Evolutionary conservation across 495 filamentous ascomycete species (phyloP).

Genomic region (Parachaetomium inaequale): DNA sequence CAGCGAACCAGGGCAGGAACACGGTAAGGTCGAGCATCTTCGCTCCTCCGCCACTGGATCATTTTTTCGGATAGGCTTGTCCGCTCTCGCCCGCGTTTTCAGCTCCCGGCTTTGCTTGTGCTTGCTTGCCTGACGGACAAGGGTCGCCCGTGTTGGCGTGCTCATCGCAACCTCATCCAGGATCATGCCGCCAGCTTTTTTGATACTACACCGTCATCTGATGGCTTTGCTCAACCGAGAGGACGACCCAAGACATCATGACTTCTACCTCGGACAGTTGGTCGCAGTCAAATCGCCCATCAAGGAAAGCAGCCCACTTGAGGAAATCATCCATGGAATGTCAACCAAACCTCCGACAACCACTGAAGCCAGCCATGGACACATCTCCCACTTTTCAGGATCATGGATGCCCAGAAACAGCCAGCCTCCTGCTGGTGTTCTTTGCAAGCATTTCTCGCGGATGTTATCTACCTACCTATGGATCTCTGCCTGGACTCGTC

Average conservation of each 20-base stretch:
- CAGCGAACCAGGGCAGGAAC: neutral
- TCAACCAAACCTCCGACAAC: neutral
- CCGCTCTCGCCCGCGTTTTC: neutral
- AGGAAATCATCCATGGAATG: neutral
- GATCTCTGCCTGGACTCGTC: neutral
- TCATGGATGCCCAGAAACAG: neutral
- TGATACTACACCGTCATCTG: neutral
- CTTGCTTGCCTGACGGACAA: neutral
- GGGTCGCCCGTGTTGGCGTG: neutral
- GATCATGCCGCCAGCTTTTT: neutral
- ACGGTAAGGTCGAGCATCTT: constrained; percentile 13
- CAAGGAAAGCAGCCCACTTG: neutral
- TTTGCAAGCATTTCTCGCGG: neutral
- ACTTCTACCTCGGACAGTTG: neutral
- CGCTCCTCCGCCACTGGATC: neutral
- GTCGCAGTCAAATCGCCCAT: neutral
- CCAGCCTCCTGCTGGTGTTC: no score
- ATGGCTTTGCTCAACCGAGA: neutral
- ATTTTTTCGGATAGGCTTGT: neutral
- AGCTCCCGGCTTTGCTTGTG: neutral
- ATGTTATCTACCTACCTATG: neutral
- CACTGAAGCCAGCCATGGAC: no score
- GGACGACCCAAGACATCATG: neutral
- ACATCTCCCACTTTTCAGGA: neutral
- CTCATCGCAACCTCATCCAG: neutral